A percentile compares a stretch with the other conserved stretches of the same genome.
These are phyloP conservation scores for Polysphondylium violaceum DNA, from an alignment of 78 protist genomes.

Conservation along the genomic window DNA sequence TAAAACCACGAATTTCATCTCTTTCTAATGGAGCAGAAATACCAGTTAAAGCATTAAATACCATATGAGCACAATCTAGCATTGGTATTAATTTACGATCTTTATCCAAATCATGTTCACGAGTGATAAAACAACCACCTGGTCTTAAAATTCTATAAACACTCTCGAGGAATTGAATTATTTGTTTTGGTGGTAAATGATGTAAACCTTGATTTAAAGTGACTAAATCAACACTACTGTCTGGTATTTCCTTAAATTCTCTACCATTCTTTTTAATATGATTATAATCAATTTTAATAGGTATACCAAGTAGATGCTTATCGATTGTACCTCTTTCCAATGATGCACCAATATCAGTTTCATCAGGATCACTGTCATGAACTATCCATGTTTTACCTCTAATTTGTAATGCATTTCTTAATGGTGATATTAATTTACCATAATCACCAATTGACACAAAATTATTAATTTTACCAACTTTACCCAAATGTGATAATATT, in stretches of 20 bases:
- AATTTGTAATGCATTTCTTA: conserved; percentile 29
- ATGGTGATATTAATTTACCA: conserved; percentile 46
- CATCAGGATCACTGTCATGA: conserved; percentile 33
- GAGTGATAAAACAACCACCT: conserved; percentile 68
- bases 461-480: conserved; percentile 22
- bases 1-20: conserved; percentile 59
- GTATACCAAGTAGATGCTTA: background rate
- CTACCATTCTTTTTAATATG: conserved; percentile 7
- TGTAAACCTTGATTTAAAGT: conserved; percentile 77
- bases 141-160: conserved; percentile 57
- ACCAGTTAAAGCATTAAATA: conserved; percentile 77
- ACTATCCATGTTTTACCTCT: conserved; percentile 32
- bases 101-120: conserved; percentile 66
- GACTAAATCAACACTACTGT: conserved; percentile 45
- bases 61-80: conserved; percentile 73
- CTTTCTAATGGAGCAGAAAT: background rate
- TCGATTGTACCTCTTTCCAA: conserved; percentile 27
- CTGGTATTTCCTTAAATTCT: background rate
- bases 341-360: conserved; percentile 30
- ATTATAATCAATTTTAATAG: conserved; percentile 50
- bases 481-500: conserved; percentile 50
- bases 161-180: conserved; percentile 14
- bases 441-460: conserved; percentile 76
- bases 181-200: conserved; percentile 55
- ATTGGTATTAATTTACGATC: conserved; percentile 23